These are phyloP conservation scores for Salix dunnii DNA, from an alignment of 345 rosid genomes.

Conservation along the genomic window DNA sequence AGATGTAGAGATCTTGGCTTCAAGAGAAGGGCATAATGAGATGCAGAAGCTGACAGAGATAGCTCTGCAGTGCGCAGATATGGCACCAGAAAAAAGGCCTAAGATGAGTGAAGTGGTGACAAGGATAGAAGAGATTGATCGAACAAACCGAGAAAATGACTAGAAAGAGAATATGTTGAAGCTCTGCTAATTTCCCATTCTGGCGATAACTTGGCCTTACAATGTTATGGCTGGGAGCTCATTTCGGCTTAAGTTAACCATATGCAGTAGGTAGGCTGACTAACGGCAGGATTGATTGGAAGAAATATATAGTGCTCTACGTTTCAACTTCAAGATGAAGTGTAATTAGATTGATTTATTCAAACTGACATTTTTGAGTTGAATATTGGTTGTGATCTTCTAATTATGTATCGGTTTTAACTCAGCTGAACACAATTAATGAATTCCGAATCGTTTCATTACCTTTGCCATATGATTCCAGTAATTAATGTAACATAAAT, in stretches of 20 bases:
- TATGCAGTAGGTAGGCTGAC: background rate
- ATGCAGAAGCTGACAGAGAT: conserved; percentile 49
- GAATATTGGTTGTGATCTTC: background rate
- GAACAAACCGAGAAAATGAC: conserved; percentile 9
- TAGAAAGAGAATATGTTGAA: background rate
- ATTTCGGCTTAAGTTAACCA: background rate
- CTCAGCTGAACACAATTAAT: background rate
- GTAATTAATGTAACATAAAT: background rate
- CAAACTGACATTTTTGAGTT: background rate
- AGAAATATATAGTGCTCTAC: background rate
- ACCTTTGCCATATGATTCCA: background rate
- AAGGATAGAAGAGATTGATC: conserved; percentile 43
- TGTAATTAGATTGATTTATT: background rate
- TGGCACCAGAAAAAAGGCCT: conserved; percentile 41
- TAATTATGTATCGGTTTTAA: background rate
- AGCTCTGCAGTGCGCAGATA: conserved; percentile 50
- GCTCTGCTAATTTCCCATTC: background rate
- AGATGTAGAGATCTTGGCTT: conserved; percentile 40
- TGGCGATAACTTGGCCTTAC: background rate
- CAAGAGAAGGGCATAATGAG: conserved; percentile 44
- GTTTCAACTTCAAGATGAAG: background rate
- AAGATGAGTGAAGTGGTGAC: conserved; percentile 36
- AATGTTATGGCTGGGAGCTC: background rate
- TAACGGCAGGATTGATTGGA: background rate
- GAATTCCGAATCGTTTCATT: background rate